Evolutionary conservation across 306 rosid species (phyloP), one percentile per base, ranked within the genome.

Genomic region (Malus sieversii): DNA sequence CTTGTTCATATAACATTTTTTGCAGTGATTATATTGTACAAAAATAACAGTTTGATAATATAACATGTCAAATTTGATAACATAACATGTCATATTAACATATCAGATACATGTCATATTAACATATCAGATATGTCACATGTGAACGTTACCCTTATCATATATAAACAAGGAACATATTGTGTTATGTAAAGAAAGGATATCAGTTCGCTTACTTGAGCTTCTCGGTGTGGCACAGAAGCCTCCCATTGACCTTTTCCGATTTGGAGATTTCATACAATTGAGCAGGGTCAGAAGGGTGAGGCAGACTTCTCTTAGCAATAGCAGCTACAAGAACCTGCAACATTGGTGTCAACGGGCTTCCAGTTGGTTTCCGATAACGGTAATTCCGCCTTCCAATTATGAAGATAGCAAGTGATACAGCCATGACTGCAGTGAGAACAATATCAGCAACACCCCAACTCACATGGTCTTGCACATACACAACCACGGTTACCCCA

Each of bases 321-420:
- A 90, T 42, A 60, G 99, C 96, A 20, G 99, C 99, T 5, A 90
- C 91, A 73, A 90, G 81, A 68, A 92, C 99, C 78, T 95, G 96
- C 72, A 90, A 35, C 86, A 95, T 85, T n/a, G 98, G 98, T 70
- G 93, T 89, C 70, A 95, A 85, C 45, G 98, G 98, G 85, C 98
- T 95, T 70, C 98, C 98, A 3, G 81, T 67, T 0, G 92, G 90
- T 23, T 68, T 71, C 83, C 90, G 80, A 57, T 78, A 95, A 10
- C 98, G 87, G 77, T 92, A 95, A 70, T 77, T 81, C 4, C 93
- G 86, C 73, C 87, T 88, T 53, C 98, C 98, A 1, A 81, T 19
- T 2, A 90, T 33, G 78, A 95, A 95, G n/a, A 95, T 66, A 10
- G 83, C 71, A 10, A 95, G 68, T n/a, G 99, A 92, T 2, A 87